Evolutionary conservation across 1,139 yeast species (phyloP), one percentile per base, ranked within the genome.

Genomic region (Hyphopichia pseudoburtonii): DNA sequence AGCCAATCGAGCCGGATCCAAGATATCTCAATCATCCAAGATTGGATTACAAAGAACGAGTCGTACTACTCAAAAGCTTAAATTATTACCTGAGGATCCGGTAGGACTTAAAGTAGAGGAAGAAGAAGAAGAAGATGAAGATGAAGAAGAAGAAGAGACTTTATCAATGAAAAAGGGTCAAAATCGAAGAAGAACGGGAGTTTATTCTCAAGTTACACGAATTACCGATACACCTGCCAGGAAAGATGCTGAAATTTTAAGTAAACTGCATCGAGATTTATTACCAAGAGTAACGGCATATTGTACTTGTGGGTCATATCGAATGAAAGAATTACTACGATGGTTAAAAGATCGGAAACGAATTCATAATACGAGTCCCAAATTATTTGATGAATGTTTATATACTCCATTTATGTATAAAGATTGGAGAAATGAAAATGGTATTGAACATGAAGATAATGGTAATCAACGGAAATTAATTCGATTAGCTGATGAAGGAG

Each of bases 201-300:
- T 86, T 1, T 86, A 86, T 50, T 82, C 95, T 0, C 95, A 87
- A 50, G 89, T 87, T 10, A 82, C 84, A 39, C 73, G 86, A 41
- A 90, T 90, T 46, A 88, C 85, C 30, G 97, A 92, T 46, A 76
- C 85, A n/a, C 84, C 94, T 1, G 97, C 98, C 0, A 70, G 97
- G 46, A 84, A 83, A 47, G 97, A 92, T 69, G 98, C 98, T 1
- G 97, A 89, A 56, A 78, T 90, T 30, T 68, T 92, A 41, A 96
- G 97, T 5, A 90, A 89, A 54, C 86, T 86, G 47, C 97, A 92
- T 56, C 72, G 98, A 42, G 85, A 82, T 33, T 61, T 84, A 36
- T 66, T 86, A 37, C 95, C 98, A 1, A 69, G 98, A 48, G 97
- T 90, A 2, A 90, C 97, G 0, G 96, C 96, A 0, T 92, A 89